Base-by-base conservation (phyloP, 495 filamentous ascomycete genomes). In the Neurospora africana region DNA sequence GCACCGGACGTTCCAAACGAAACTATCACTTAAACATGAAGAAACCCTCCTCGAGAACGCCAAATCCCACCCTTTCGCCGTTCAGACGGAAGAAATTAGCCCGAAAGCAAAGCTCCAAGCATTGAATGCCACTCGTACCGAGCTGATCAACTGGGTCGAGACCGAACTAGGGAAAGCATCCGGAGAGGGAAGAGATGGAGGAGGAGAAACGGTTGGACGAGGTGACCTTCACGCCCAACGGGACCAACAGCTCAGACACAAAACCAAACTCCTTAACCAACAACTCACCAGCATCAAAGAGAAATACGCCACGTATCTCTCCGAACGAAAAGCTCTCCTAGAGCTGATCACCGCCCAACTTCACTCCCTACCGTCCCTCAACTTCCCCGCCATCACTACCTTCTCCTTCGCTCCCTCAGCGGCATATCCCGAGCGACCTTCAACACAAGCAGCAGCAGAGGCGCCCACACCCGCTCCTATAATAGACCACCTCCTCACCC, bases 101-200 rank as follows among this genome's bases (percentile, higher is more conserved):
- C 75, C 78, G 2, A 74, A 77, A 72, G 78, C 83, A 4, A 84
- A 83, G 41, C 71, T 83, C 39, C 85, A 83, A 71, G 89, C 89
- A 17, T 75, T 85, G 43, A 82, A 81, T 30, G 77, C 74, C n/a
- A 88, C 89, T 4, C 83, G 91, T 33, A 85, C 88, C 75, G 89
- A 89, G 68, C 80, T 93, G 70, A 90, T 92, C 44, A 84, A 85
- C 74, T 93, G 91, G 91, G 90, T 93, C 30, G 90, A 93, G 77
- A 82, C 84, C 15, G 90, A 91, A 72, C 81, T 93, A 9, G 82
- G 84, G 37, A 87, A 83, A 70, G 87, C 87, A 30, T 78, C 75
- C 23, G 82, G 82, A 68, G 82, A 77, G 11, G 78, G 79, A 23
- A 23, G 21, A 53, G n/a, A 53, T 53, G 79, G 84, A 38, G 81